These are phyloP conservation scores for Kazachstania kunashirensis DNA, from an alignment of 805 yeast genomes.

Conservation along the genomic window DNA sequence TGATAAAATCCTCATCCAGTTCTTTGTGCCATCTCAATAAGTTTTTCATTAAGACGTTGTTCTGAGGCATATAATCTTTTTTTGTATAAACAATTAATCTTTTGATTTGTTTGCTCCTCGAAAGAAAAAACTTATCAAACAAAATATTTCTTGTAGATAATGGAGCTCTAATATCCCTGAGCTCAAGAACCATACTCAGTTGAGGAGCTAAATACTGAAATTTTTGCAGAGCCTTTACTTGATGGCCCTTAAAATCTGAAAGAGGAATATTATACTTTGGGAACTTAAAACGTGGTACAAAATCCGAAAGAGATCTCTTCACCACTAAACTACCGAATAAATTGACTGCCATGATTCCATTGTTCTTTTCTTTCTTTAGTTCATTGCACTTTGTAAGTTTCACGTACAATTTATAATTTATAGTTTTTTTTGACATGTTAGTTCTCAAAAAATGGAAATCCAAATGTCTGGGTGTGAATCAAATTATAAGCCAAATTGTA, in stretches of 20 bases:
- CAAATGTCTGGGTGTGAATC: background rate
- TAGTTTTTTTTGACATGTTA: too few species aligned
- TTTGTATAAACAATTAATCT: constrained; percentile 59
- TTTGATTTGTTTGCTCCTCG: constrained; percentile 29
- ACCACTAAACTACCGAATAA: too few species aligned
- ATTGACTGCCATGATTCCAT: too few species aligned
- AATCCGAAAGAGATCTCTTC: constrained; percentile 19
- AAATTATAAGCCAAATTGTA: background rate
- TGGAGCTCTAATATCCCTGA: constrained; percentile 88
- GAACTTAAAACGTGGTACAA: constrained; percentile 61
- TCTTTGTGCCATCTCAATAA: constrained; percentile 42
- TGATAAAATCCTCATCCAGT: constrained; percentile 36
- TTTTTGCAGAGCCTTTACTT: constrained; percentile 61
- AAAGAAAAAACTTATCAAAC: constrained; percentile 54
- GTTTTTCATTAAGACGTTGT: constrained; percentile 13
- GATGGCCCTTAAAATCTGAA: constrained; percentile 87
- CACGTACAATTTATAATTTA: too few species aligned
- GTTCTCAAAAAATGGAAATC: too few species aligned
- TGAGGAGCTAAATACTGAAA: constrained; percentile 67
- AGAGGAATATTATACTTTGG: constrained; percentile 62
- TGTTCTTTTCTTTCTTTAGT: too few species aligned
- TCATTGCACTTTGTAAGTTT: too few species aligned
- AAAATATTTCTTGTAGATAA: constrained; percentile 69
- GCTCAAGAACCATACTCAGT: constrained; percentile 70
- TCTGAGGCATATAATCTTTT: constrained; percentile 44